Evolutionary conservation across 1,139 yeast species (phyloP), one percentile per base, ranked within the genome.

Genomic region (Yamadazyma atmosphaerica): DNA sequence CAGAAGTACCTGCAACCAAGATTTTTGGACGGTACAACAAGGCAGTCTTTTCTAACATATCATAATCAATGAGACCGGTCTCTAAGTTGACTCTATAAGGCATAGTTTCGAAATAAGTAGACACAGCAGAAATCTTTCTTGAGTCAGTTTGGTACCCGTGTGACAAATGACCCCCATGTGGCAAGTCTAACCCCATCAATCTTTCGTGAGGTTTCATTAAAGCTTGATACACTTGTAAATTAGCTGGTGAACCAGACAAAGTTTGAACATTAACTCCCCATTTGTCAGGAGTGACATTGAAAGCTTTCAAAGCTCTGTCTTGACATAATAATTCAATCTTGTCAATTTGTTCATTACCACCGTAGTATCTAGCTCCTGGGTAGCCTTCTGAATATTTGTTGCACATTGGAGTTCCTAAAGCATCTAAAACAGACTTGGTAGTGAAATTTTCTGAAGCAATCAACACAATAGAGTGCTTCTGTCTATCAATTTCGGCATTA

Each of bases 201-300:
- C 98, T 81, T 58, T 89, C 98, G 54, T 89, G 96, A 38, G 94
- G 95, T 64, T 85, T 88, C 83, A 90, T 81, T 52, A 90, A 73
- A 42, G 97, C 97, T 64, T 88, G 94, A 72, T 92, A 92, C 35
- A 88, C 96, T 65, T 92, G 94, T 63, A 92, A 79, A 71, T 92
- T 92, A 44, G 98, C 98, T 48, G 98, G 98, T 23, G 98, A 89
- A 50, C 98, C 98, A 41, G 95, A 86, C 54, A 92, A 75, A 25
- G 97, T 79, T 73, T 92, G 98, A 39, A 92, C 98, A 58, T 92
- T 92, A 57, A 92, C 98, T 46, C 98, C 98, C 98, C 98, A 92
- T 63, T 83, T 79, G 49, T 81, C 94, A 37, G 90, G 72, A 54
- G 85, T 78, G 42, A 89, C 63, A 54, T 77, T 68, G 73, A 92